Base-by-base conservation (phyloP, 441 rosid species). In the Gossypium davidsonii region DNA sequence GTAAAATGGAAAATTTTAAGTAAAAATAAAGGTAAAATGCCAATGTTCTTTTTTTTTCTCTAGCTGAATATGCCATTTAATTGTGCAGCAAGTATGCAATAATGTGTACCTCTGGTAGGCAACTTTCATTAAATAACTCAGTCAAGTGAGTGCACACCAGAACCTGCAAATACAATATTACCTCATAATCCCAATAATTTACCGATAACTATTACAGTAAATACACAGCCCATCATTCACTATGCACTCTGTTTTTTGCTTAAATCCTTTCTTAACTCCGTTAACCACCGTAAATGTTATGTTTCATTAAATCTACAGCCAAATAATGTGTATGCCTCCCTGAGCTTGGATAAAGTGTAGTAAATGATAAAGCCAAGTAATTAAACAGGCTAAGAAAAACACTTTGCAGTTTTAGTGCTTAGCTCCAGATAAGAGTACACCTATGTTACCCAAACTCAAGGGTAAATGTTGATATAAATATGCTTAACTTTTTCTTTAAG, bases 141-240 rank as follows among this genome's bases (percentile, higher is more conserved):
- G 91, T 87, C 90, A 94, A 79, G 79, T 94, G 99, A 78, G 98
- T 94, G 83, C 94, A 91, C 57, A 89, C 84, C 72, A 94, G 83
- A 84, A 90, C 96, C 99, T 92, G 85, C 71, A 80, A 65, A 78
- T 34, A 52, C 56, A 76, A 14, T 44, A 34, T 34, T 6, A 71
- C n/a, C 14, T 2, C 72, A 68, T 66, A 6, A 9, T 20, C 31
- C 34, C 5, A 12, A 44, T 11, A 44, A 44, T 65, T 20, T 65
- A 20, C 4, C 46, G 34, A 44, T 21, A 12, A 23, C 12, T 21
- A 14, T 23, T 66, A 6, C n/a, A 23, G 21, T 11, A 46, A 44
- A 21, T 23, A 21, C 70, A 46, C 20, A 66, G 14, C 53, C 31
- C 23, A 65, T 65, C 55, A 25, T 25, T 48, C n/a, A 25, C 15